phyloP scores from a whole-genome alignment of 805 yeast genomes.

The Kuraishia hungarica region DNA sequence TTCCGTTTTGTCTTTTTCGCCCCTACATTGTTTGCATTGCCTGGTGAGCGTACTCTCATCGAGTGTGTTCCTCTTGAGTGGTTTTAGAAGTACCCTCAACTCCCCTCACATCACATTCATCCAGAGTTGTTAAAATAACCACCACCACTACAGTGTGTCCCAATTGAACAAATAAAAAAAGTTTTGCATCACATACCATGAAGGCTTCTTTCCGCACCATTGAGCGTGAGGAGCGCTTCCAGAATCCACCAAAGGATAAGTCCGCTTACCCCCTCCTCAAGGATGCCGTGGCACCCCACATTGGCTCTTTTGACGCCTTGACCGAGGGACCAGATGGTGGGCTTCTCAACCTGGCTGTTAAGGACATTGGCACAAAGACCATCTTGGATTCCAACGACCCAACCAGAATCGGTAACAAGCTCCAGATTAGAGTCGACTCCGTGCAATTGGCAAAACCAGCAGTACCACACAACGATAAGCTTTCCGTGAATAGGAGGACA shows the following conservation, averaged over 20 bases:
- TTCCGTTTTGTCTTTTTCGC: not conserved
- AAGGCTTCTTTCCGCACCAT: conserved; percentile 69
- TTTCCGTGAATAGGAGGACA: conserved; percentile 68
- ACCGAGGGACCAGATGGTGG: conserved; percentile 88
- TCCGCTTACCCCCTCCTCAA: conserved; percentile 72
- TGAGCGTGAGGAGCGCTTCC: conserved; percentile 79
- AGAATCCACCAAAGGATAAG: conserved; percentile 83
- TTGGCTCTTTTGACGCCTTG: conserved; percentile 92
- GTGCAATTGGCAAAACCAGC: conserved; percentile 83
- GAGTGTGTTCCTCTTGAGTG: too few relatives aligned
- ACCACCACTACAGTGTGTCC: too few relatives aligned
- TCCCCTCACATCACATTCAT: too few relatives aligned
- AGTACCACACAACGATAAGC: conserved; percentile 61
- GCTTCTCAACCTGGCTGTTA: conserved; percentile 71
- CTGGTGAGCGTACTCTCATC: too few relatives aligned
- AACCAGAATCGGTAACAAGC: conserved; percentile 73
- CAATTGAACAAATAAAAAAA: too few relatives aligned
- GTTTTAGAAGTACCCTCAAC: too few relatives aligned
- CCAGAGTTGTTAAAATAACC: too few relatives aligned
- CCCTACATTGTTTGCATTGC: not conserved
- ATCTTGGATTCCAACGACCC: conserved; percentile 75
- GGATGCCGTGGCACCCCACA: conserved; percentile 91
- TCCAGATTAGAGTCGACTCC: conserved; percentile 76
- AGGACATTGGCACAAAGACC: conserved; percentile 81
- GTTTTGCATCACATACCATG: conserved; percentile 13